Evolutionary conservation across 768 basidiomycete genomes (phyloP).

Genomic region (Xerocomellus amylosporus): DNA sequence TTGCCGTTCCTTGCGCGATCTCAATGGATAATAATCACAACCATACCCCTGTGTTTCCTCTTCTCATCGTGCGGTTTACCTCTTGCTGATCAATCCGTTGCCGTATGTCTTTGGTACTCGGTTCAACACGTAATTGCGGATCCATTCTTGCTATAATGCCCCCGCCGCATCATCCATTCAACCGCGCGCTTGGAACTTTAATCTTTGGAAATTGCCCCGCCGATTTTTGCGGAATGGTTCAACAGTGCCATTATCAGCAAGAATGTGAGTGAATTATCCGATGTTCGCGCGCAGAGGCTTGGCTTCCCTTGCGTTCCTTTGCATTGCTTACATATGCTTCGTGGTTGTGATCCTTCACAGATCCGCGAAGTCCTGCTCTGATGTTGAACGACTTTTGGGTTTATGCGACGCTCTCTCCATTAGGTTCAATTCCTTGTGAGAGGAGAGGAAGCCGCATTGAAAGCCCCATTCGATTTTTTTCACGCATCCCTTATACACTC

Average conservation of each 20-base stretch:
- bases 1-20: conserved; percentile 14
- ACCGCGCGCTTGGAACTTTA: conserved; percentile 2
- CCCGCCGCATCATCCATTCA: conserved; percentile 1
- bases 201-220: conserved; percentile 11
- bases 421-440: not conserved
- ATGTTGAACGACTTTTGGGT: conserved; percentile 9
- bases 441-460: not conserved
- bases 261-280: conserved; percentile 51
- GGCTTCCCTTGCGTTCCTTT: not conserved
- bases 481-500: not conserved
- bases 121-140: conserved; percentile 29
- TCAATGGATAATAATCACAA: conserved; percentile 17
- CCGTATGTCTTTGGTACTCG: conserved; percentile 25
- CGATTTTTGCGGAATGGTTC: not conserved
- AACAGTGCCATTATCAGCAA: conserved; percentile 64
- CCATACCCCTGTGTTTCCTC: conserved; percentile 8
- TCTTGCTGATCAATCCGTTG: conserved; percentile 16
- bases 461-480: not conserved
- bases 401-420: not conserved
- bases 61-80: conserved; percentile 11
- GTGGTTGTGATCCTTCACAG: conserved; percentile 24
- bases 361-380: conserved; percentile 53
- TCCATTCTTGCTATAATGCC: conserved; percentile 20
- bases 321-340: not conserved
- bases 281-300: not conserved